Conservation (phyloP, 2,329 filamentous ascomycete genomes). For the Aspergillus tamarii region DNA sequence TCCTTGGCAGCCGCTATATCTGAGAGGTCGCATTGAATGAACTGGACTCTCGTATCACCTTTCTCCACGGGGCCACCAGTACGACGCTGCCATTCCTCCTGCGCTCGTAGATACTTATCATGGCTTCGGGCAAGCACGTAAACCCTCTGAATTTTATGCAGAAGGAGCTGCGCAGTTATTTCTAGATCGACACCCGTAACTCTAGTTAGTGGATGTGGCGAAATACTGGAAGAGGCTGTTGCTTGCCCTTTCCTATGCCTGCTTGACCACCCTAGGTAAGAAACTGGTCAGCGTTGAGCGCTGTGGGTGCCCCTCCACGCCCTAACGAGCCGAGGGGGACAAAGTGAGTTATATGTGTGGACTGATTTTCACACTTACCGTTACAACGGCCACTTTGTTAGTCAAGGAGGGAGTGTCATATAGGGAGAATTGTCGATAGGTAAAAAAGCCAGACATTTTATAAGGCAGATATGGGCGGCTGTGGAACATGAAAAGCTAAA, state of each 20-base stretch:
- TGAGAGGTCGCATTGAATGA: conserved; percentile 35
- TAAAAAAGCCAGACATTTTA: conserved; percentile 32
- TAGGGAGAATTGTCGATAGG: conserved; percentile 32
- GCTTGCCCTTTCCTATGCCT: conserved; percentile 32
- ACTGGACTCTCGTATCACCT: conserved; percentile 23
- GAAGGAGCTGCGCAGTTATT: conserved; percentile 34
- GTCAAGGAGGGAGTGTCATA: conserved; percentile 24
- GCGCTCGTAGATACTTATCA: conserved; percentile 26
- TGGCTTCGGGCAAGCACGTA: conserved; percentile 33
- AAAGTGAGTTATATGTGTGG: neutral
- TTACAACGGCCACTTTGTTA: conserved; percentile 35
- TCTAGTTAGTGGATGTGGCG: neutral
- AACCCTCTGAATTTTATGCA: conserved; percentile 33
- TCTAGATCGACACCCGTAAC: conserved; percentile 17
- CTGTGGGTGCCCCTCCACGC: neutral
- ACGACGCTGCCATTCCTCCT: conserved; percentile 27
- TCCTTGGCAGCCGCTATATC: conserved; percentile 29
- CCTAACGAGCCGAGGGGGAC: neutral
- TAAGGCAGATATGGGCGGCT: neutral
- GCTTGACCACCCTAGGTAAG: conserved; percentile 29
- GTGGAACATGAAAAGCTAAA: neutral
- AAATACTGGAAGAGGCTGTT: neutral
- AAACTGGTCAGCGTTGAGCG: neutral
- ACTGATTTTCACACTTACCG: conserved; percentile 19
- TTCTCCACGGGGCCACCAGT: conserved; percentile 23